phyloP scores from a whole-genome alignment of 2,329 filamentous ascomycete genomes.

The Metarhizium guizhouense region DNA sequence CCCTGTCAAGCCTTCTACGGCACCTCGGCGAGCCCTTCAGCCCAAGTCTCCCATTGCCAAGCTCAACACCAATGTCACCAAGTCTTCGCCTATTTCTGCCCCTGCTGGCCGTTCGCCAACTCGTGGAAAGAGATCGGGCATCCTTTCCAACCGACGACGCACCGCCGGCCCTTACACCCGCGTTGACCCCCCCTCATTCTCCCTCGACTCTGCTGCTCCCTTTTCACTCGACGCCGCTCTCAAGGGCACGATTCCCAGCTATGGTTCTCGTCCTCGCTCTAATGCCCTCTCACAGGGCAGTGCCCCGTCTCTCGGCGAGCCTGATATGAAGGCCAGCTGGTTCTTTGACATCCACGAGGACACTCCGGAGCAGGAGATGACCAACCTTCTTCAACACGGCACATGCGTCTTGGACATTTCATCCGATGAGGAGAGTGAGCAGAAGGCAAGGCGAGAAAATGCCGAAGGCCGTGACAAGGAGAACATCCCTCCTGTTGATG shows the following conservation, averaged over 20 bases:
- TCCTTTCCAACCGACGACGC: slow-evolving; percentile 60
- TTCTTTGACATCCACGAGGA: slow-evolving; percentile 95
- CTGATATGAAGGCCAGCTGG: slow-evolving; percentile 59
- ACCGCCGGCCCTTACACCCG: slow-evolving; percentile 56
- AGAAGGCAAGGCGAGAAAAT: slow-evolving; percentile 40
- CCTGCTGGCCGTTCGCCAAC: slow-evolving; percentile 75
- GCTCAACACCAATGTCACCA: slow-evolving; percentile 33
- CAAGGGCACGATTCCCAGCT: slow-evolving; percentile 62
- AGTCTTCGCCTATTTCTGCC: slow-evolving; percentile 50
- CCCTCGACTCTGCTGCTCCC: slow-evolving; percentile 46
- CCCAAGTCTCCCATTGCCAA: slow-evolving; percentile 43
- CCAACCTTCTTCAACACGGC: slow-evolving; percentile 86
- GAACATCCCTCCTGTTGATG: slow-evolving; percentile 71
- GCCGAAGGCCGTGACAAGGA: slow-evolving; percentile 73
- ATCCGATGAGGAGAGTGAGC: slow-evolving; percentile 70
- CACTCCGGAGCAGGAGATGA: slow-evolving; percentile 79
- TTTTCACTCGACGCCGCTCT: slow-evolving; percentile 83
- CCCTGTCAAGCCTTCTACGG: slow-evolving; percentile 22
- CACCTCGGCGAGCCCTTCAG: slow-evolving; percentile 35
- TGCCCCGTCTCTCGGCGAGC: slow-evolving; percentile 25
- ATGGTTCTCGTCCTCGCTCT: slow-evolving; percentile 35
- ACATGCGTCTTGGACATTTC: slow-evolving; percentile 82
- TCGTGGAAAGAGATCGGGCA: slow-evolving; percentile 57
- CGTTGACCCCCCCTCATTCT: slow-evolving; percentile 60
- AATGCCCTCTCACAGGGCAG: slow-evolving; percentile 20